A percentile compares a stretch with the other conserved stretches of the same genome.
These are phyloP conservation scores for Corymbia maculata DNA, from an alignment of 345 rosid genomes.

Conservation along the genomic window DNA sequence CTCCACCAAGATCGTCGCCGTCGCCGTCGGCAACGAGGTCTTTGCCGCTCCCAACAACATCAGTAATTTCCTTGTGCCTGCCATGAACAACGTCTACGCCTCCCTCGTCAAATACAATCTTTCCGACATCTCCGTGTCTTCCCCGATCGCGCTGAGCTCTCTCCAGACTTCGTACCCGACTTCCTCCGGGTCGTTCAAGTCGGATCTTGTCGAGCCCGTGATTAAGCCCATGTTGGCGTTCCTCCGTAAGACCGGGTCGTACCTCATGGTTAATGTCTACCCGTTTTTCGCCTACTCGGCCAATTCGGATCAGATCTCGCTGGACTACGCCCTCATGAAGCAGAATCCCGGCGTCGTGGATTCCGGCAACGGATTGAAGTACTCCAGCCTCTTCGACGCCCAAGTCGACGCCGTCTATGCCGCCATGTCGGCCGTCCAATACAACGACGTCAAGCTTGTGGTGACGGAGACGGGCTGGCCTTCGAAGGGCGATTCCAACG, in stretches of 20 bases:
- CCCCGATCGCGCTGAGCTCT: slow-evolving; percentile 69
- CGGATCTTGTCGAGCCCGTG: slow-evolving; percentile 46
- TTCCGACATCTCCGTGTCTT: slow-evolving; percentile 48
- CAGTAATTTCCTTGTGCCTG: slow-evolving; percentile 59
- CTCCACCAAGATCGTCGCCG: slow-evolving; percentile 55
- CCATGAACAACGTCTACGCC: slow-evolving; percentile 62
- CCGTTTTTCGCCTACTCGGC: slow-evolving; percentile 81
- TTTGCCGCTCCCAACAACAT: slow-evolving; percentile 72
- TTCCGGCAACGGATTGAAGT: slow-evolving; percentile 70
- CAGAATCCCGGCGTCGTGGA: slow-evolving; percentile 62
- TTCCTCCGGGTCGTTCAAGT: slow-evolving; percentile 72
- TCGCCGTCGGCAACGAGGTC: slow-evolving; percentile 89
- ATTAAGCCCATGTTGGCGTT: slow-evolving; percentile 76
- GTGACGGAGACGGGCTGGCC: slow-evolving; percentile 98
- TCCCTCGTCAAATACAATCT: slow-evolving; percentile 48
- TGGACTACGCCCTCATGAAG: slow-evolving; percentile 66
- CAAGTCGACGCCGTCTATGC: slow-evolving; percentile 87
- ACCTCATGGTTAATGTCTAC: slow-evolving; percentile 75
- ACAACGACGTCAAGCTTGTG: slow-evolving; percentile 46
- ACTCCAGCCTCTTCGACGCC: slow-evolving; percentile 68
- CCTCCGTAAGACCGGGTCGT: slow-evolving; percentile 46
- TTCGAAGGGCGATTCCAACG: slow-evolving; percentile 70
- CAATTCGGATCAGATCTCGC: slow-evolving; percentile 49
- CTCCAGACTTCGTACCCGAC: slow-evolving; percentile 69
- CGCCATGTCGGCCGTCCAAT: slow-evolving; percentile 64